Conservation (phyloP, 192 early-diverging fungal genomes). For the Linnemannia hyalina region DNA sequence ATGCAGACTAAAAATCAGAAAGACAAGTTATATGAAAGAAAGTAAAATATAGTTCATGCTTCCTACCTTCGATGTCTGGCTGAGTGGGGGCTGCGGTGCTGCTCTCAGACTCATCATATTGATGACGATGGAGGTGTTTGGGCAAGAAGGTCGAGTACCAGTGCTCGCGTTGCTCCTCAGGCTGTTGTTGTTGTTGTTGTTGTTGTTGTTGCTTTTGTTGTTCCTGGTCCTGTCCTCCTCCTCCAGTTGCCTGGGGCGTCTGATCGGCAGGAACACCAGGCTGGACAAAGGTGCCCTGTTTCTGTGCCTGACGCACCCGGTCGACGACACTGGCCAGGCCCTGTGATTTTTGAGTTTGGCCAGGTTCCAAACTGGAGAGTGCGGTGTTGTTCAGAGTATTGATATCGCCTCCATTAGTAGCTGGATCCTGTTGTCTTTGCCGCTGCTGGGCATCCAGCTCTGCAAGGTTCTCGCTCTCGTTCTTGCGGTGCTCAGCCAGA, state of each 20-base stretch:
- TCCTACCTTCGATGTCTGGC: neutral
- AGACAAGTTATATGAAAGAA: neutral
- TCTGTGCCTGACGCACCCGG: conserved; percentile 30
- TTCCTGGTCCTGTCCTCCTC: neutral
- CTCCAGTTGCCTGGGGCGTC: neutral
- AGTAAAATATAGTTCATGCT: neutral
- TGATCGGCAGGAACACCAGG: neutral
- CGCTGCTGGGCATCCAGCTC: neutral
- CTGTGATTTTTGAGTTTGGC: conserved; percentile 5
- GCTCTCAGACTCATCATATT: neutral
- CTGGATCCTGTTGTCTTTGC: neutral
- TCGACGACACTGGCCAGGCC: conserved; percentile 26
- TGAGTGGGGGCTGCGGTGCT: conserved; percentile 1
- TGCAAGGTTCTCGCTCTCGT: neutral
- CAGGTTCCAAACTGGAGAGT: conserved; percentile 13
- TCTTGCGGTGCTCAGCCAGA: neutral
- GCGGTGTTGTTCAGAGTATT: neutral
- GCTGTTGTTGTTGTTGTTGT: neutral
- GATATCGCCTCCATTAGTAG: neutral
- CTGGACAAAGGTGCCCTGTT: conserved; percentile 7
- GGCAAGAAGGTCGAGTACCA: conserved; percentile 33
- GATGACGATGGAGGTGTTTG: conserved; percentile 5
- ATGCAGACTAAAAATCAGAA: neutral
- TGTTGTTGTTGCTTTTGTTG: neutral
- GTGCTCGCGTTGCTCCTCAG: conserved; percentile 10